A percentile compares a stretch with the other conserved stretches of the same genome.
phyloP scores from a whole-genome alignment of 2,329 filamentous ascomycete species.

The Fusarium avenaceum region DNA sequence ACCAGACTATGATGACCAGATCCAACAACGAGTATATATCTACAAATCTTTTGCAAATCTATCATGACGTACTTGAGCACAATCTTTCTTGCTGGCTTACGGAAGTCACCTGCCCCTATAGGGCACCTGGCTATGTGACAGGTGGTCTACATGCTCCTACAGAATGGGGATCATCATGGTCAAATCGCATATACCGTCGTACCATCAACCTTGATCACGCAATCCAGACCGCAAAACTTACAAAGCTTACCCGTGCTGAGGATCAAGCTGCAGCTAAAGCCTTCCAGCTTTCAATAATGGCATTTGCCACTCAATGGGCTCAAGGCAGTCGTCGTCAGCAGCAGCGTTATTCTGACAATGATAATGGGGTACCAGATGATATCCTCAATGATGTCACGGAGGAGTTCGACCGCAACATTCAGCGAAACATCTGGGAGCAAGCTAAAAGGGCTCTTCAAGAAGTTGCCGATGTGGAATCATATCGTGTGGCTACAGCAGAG shows the following conservation, averaged over 20 bases:
- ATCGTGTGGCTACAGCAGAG: constrained; percentile 56
- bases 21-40: constrained; percentile 47
- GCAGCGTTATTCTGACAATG: constrained; percentile 32
- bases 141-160: constrained; percentile 9
- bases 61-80: constrained; percentile 46
- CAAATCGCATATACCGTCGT: constrained; percentile 46
- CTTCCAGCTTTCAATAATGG: constrained; percentile 45
- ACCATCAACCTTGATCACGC: constrained; percentile 44
- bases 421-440: constrained; percentile 55
- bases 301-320: constrained; percentile 47
- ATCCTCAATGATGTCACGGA: constrained; percentile 45
- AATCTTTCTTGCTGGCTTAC: constrained; percentile 47
- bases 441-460: constrained; percentile 54
- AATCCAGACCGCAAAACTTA: constrained; percentile 40
- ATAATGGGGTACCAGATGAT: constrained; percentile 27
- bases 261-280: constrained; percentile 38
- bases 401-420: constrained; percentile 56
- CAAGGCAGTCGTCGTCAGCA: constrained; percentile 48
- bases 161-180: constrained; percentile 47
- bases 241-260: constrained; percentile 35
- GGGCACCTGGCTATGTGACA: constrained; percentile 29
- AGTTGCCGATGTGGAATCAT: constrained; percentile 54
- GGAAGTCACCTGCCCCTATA: constrained; percentile 46
- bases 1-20: constrained; percentile 45
- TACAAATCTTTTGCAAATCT: constrained; percentile 43